phyloP scores from a whole-genome alignment of 164 flowering plant species.

The Macadamia integrifolia region DNA sequence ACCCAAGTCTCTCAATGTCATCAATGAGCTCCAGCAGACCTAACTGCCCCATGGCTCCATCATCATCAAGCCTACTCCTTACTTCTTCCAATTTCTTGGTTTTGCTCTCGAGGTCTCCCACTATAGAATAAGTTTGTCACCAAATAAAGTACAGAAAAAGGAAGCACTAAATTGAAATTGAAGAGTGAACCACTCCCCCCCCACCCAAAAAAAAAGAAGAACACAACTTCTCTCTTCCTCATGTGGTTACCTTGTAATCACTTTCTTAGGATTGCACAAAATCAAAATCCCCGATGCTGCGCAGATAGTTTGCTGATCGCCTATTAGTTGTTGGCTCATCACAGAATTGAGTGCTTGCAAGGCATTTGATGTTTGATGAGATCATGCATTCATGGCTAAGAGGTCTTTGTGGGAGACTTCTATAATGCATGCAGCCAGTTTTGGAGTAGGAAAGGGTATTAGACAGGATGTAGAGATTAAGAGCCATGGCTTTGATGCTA shows the following conservation, averaged over 20 bases:
- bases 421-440: too few species aligned
- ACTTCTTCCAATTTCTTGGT: background rate
- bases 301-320: conserved; percentile 3
- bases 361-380: too few species aligned
- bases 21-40: conserved; percentile 4
- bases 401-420: too few species aligned
- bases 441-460: too few species aligned
- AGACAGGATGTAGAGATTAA: too few species aligned
- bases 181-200: too few species aligned
- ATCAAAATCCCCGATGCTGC: background rate
- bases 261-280: background rate
- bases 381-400: too few species aligned
- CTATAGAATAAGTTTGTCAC: background rate
- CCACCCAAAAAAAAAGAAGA: too few species aligned
- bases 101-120: background rate
- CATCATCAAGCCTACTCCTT: background rate
- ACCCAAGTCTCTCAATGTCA: conserved; percentile 5
- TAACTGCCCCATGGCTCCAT: background rate
- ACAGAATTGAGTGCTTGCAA: too few species aligned
- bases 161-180: background rate
- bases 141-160: too few species aligned
- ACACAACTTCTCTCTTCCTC: too few species aligned
- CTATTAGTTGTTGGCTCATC: background rate
- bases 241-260: background rate
- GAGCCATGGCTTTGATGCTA: too few species aligned